A percentile compares a stretch with the other conserved stretches of the same genome.
Conservation (phyloP, 306 rosid genomes). For the Clitoria ternatea region DNA sequence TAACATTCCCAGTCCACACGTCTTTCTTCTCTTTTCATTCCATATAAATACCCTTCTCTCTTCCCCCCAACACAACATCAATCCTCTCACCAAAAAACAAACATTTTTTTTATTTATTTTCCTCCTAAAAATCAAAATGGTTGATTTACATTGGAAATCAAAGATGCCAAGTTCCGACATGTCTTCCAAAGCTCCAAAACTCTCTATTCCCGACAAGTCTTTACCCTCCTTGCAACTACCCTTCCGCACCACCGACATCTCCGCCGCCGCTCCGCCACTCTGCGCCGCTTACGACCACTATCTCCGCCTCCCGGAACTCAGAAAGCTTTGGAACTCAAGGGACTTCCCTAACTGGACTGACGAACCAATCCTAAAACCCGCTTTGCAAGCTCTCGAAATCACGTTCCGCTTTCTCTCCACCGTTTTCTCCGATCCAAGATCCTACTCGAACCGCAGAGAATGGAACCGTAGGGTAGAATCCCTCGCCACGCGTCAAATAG, state of each 20-base stretch:
- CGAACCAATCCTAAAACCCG: constrained; percentile 73
- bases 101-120: neutral
- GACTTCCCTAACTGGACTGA: constrained; percentile 61
- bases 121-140: constrained; percentile 47
- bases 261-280: constrained; percentile 46
- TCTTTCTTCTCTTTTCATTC: constrained; percentile 22
- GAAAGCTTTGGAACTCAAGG: constrained; percentile 47
- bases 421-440: constrained; percentile 62
- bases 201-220: constrained; percentile 48
- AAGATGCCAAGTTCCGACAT: constrained; percentile 50
- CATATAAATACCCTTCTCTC: constrained; percentile 43
- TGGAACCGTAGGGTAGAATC: constrained; percentile 65
- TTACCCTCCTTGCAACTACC: constrained; percentile 42
- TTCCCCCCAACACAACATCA: neutral
- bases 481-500: constrained; percentile 48
- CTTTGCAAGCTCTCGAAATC: constrained; percentile 67
- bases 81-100: neutral
- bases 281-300: constrained; percentile 70
- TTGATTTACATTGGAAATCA: constrained; percentile 65
- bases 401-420: constrained; percentile 72
- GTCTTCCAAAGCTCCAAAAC: constrained; percentile 48
- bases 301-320: constrained; percentile 65
- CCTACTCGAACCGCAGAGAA: constrained; percentile 63
- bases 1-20: constrained; percentile 51
- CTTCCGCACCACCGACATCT: constrained; percentile 39